Evolutionary conservation across 2,329 filamentous ascomycete species (phyloP), one percentile per base, ranked within the genome.

Genomic region (Pseudogymnoascus sp.): DNA sequence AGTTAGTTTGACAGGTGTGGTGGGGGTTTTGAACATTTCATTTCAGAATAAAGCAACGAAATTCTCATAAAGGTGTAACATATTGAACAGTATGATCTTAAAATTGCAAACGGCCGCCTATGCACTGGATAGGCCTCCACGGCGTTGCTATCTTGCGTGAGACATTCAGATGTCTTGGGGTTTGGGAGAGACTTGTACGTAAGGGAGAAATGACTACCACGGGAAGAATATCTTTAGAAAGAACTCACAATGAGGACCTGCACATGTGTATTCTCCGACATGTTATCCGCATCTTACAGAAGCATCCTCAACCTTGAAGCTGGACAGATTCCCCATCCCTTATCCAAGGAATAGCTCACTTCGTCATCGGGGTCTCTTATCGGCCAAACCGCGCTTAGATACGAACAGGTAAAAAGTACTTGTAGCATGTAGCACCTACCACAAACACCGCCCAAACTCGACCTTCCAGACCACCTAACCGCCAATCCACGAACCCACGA

Each of bases 241-340:
- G 2, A 35, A 78, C 80, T 74, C 74, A 85, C 83, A 64, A 85
- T 72, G 73, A 83, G 79, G 63, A 86, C 83, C 68, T 86, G 82
- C 6, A 77, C 78, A 69, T 80, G 82, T 21, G 78, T 82, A 64
- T 71, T 69, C 53, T 66, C 72, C 68, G 79, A 79, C 79, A 82
- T 79, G 4, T 66, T 69, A 66, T 40, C 66, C 42, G 64, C 36
- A 65, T 68, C 69, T 23, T 61, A 61, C 31, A 40, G 4, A 63
- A 36, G 7, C 26, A 63, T 57, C 3, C 47, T n/a, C 2, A 33
- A 33, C 7, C 9, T 53, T 31, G 47, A 57, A 57, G 47, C 47
- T 57, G n/a, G 26, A 19, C 26, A 31, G 28, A 57, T 33, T 11
- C 26, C 47, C 3, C 9, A 57, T 31, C 47, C 26, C 47, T 3